These are phyloP conservation scores for Diddensiella santjacobensis DNA, from an alignment of 805 yeast species.

Conservation along the genomic window DNA sequence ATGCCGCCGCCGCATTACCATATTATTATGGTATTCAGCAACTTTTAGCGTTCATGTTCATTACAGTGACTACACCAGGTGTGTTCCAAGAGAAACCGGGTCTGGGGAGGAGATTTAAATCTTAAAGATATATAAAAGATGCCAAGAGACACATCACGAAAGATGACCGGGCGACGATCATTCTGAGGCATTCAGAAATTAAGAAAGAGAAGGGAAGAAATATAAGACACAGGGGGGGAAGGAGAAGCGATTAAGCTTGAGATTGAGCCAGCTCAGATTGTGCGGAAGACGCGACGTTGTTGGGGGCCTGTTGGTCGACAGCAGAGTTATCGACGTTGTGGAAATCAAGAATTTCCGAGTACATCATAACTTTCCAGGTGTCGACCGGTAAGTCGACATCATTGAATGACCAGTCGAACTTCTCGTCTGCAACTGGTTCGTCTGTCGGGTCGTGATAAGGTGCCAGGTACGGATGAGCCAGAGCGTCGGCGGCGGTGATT, in stretches of 20 bases:
- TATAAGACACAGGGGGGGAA: too few relatives aligned
- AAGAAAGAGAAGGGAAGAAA: constrained; percentile 1
- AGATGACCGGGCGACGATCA: too few relatives aligned
- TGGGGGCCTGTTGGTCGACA: constrained; percentile 4
- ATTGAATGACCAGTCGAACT: constrained; percentile 97
- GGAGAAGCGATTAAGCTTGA: background rate
- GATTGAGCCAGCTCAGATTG: constrained; percentile 8
- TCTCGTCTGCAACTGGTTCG: constrained; percentile 90
- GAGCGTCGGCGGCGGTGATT: constrained; percentile 86
- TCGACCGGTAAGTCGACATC: constrained; percentile 97
- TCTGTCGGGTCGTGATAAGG: constrained; percentile 97
- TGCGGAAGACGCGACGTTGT: constrained; percentile 4
- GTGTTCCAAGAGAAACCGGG: too few relatives aligned
- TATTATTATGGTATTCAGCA: too few relatives aligned
- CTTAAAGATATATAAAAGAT: too few relatives aligned
- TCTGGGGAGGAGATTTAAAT: too few relatives aligned
- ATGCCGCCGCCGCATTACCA: too few relatives aligned
- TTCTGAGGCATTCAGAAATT: too few relatives aligned
- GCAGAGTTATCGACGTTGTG: constrained; percentile 67
- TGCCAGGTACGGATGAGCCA: constrained; percentile 84
- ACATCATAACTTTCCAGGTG: constrained; percentile 99
- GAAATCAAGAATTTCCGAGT: constrained; percentile 92
- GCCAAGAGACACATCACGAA: too few relatives aligned
- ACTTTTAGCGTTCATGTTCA: constrained; percentile 3
- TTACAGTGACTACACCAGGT: background rate